phyloP scores from a whole-genome alignment of 1,139 yeast species.

The Lodderomyces oxycetoniae region DNA sequence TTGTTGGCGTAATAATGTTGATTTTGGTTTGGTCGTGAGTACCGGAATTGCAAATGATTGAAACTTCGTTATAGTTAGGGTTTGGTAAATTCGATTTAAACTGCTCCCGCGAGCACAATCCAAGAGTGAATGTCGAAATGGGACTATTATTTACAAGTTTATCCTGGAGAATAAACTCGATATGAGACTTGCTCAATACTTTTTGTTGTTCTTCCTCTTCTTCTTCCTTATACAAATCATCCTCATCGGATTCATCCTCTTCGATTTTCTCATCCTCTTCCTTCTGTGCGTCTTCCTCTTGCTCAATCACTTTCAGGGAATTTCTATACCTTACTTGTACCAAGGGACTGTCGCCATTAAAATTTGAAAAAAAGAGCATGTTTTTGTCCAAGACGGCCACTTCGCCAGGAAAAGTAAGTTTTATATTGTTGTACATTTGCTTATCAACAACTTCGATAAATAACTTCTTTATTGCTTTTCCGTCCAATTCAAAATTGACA shows the following conservation, averaged over 20 bases:
- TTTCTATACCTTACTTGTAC: conserved; percentile 29
- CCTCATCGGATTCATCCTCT: conserved; percentile 23
- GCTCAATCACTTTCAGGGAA: conserved; percentile 8
- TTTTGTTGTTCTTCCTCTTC: conserved; percentile 31
- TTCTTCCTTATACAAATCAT: conserved; percentile 30
- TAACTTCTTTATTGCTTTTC: conserved; percentile 39
- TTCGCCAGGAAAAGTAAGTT: conserved; percentile 29
- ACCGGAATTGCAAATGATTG: conserved; percentile 71
- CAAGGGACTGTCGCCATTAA: conserved; percentile 34
- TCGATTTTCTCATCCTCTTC: conserved; percentile 10
- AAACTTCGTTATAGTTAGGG: conserved; percentile 61
- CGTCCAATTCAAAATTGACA: conserved; percentile 50
- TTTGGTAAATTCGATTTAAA: conserved; percentile 59
- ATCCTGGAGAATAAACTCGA: conserved; percentile 48
- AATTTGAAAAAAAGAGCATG: conserved; percentile 32
- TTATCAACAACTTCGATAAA: conserved; percentile 27
- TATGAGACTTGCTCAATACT: conserved; percentile 23
- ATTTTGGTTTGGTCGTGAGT: conserved; percentile 51
- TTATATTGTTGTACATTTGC: conserved; percentile 18
- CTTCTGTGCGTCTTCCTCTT: conserved; percentile 11
- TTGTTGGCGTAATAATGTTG: conserved; percentile 57
- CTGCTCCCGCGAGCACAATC: conserved; percentile 52
- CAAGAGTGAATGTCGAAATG: conserved; percentile 62
- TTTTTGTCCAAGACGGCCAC: conserved; percentile 33
- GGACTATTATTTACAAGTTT: conserved; percentile 69